Evolutionary conservation across 129 eudicot genomes (phyloP).

Genomic region (Saposhnikovia divaricata): DNA sequence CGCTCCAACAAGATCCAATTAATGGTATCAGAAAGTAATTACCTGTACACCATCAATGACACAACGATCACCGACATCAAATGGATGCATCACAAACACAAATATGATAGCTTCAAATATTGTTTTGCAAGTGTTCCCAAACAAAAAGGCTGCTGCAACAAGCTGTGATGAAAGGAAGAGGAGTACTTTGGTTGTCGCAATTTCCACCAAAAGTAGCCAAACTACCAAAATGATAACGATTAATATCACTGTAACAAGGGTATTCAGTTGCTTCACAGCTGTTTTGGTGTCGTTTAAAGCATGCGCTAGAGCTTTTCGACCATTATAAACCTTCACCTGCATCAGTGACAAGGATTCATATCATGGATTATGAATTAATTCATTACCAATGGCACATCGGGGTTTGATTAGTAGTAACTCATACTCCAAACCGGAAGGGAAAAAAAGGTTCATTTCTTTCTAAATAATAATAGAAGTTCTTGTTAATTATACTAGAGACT

Average conservation of each 20-base stretch:
- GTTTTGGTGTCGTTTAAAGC: constrained; percentile 84
- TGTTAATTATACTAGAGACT: not conserved
- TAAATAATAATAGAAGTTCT: not conserved
- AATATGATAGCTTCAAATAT: constrained; percentile 90
- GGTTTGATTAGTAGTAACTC: not conserved
- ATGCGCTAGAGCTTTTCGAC: constrained; percentile 65
- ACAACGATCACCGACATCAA: constrained; percentile 95
- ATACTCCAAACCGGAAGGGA: not conserved
- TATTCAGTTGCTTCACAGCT: constrained; percentile 75
- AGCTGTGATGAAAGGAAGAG: constrained; percentile 82
- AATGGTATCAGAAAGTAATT: not conserved
- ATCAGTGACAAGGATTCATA: constrained; percentile 11
- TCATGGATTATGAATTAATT: not conserved
- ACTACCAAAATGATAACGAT: constrained; percentile 40
- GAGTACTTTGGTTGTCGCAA: constrained; percentile 75
- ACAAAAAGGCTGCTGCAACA: constrained; percentile 79
- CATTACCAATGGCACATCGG: not conserved
- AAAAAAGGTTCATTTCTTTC: not conserved
- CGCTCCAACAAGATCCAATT: not conserved
- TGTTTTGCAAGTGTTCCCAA: constrained; percentile 93
- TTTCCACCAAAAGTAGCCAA: constrained; percentile 77
- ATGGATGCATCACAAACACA: constrained; percentile 91
- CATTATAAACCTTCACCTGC: constrained; percentile 81
- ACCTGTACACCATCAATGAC: constrained; percentile 78
- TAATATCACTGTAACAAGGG: constrained; percentile 48